Evolutionary conservation across 352 stramenopile species (phyloP).

Genomic region (Globisporangium middletonii): DNA sequence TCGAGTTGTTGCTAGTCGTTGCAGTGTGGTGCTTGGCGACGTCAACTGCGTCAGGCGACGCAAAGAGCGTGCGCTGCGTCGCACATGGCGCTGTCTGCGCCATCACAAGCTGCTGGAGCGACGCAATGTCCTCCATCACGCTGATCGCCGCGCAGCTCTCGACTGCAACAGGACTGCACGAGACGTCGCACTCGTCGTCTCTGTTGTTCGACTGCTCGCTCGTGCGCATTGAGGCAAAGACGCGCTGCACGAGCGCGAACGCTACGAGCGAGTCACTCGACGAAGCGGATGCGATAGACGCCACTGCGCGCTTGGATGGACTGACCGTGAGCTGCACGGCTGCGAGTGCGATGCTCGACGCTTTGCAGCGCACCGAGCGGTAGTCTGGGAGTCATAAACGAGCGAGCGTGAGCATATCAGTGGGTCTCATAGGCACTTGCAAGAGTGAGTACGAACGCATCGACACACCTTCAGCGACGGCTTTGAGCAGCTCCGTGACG

Average conservation of each 20-base stretch:
- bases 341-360: constrained; percentile 37
- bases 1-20: neutral
- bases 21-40: neutral
- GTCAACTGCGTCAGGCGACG: neutral
- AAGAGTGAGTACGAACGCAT: neutral
- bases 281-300: constrained; percentile 8
- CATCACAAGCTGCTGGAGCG: neutral
- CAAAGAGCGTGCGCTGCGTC: constrained; percentile 3
- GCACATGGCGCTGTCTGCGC: neutral
- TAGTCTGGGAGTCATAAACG: neutral
- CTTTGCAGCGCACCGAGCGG: constrained; percentile 25
- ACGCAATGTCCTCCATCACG: neutral
- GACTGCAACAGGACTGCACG: constrained; percentile 9
- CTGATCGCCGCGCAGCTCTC: constrained; percentile 10
- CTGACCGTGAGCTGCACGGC: constrained; percentile 36
- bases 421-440: neutral
- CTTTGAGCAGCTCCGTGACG: constrained; percentile 10
- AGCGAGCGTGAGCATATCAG: neutral
- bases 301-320: constrained; percentile 14
- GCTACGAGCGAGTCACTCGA: constrained; percentile 28
- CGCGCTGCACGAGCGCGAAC: constrained; percentile 27
- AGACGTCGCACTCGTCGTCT: constrained; percentile 7
- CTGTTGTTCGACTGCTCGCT: neutral
- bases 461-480: constrained; percentile 10
- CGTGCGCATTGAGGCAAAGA: constrained; percentile 17